Evolutionary conservation across 108 stramenopile species (phyloP), one percentile per base, ranked within the genome.

Genomic region (Nitzschia putrida): DNA sequence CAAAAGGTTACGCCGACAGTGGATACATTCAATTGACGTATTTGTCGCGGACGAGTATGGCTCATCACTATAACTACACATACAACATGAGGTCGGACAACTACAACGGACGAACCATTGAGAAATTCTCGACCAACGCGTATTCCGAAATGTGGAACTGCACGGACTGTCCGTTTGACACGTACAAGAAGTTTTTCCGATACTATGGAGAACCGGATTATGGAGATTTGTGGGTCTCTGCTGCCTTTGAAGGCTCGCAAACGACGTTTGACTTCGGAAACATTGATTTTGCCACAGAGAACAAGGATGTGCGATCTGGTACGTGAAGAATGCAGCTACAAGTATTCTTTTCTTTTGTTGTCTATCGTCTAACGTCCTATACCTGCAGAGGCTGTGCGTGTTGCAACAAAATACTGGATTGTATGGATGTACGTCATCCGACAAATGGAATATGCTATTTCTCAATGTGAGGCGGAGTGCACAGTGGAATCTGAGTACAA

Each of bases 351-450:
- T 34, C 55, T 23, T 24, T 20, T 58, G 13, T 47, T 58, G 49
- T 18, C 22, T 37, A 52, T 38, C 29, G 24, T 7, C 49, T n/a
- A 44, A n/a, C n/a, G n/a, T n/a, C n/a, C n/a, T n/a, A n/a, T n/a
- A n/a, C n/a, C n/a, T 8, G 7, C 61, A 71, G 78, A 79, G 64
- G 68, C 66, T 24, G 66, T 81, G 50, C 71, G 71, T 45, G 83
- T 77, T 55, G 87, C 72, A 23, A 79, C 77, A 8, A 81, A 75
- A 12, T 74, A 70, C 64, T 43, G 85, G 74, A 82, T 74, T 54
- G 49, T 83, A 39, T 84, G 72, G 61, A 86, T 86, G 85, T 84
- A 85, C 68, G 72, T 74, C 45, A 76, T 90, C 50, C 74, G 83
- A 9, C 80, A 83, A 53, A 76, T 88, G 57, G 84, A 88, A 47